A percentile compares a stretch with the other conserved stretches of the same genome.
Evolutionary conservation across 805 yeast genomes (phyloP).

Genomic region (Starmerella geochares): DNA sequence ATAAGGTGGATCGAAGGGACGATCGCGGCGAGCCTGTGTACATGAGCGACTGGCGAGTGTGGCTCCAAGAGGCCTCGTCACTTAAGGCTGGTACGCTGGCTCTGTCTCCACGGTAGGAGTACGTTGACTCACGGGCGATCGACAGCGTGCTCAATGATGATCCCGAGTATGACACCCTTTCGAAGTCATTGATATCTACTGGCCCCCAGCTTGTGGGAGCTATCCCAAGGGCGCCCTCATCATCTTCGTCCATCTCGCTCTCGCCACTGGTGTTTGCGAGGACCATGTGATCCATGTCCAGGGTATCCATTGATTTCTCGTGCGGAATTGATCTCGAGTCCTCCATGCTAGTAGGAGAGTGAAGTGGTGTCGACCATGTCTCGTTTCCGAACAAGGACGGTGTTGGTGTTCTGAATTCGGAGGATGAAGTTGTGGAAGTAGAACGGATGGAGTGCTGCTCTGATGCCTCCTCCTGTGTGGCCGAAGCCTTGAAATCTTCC

Average conservation of each 20-base stretch:
- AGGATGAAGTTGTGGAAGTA: not conserved
- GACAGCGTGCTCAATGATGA: conserved; percentile 20
- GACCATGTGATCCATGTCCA: conserved; percentile 15
- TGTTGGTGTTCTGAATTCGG: conserved; percentile 10
- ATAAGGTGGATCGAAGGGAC: not conserved
- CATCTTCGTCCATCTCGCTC: conserved; percentile 11
- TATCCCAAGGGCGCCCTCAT: not conserved
- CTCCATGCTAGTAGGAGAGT: not conserved
- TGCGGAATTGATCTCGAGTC: conserved; percentile 8
- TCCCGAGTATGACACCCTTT: conserved; percentile 17
- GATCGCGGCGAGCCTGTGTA: not conserved
- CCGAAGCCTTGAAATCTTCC: not conserved
- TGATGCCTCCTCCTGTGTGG: not conserved
- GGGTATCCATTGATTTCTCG: conserved; percentile 17
- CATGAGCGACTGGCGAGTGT: not conserved
- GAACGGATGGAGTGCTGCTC: not conserved
- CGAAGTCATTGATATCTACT: conserved; percentile 14
- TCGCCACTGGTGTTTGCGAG: conserved; percentile 19
- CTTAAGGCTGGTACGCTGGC: not conserved
- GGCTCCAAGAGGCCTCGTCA: not conserved
- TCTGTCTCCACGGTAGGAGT: conserved; percentile 9
- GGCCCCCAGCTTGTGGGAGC: conserved; percentile 7
- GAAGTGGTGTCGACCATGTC: conserved; percentile 10
- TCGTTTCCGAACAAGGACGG: conserved; percentile 9
- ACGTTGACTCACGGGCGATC: conserved; percentile 14